A percentile compares a stretch with the other conserved stretches of the same genome.
phyloP scores from a whole-genome alignment of 2,329 filamentous ascomycete species.

The Setomelanomma holmii region DNA sequence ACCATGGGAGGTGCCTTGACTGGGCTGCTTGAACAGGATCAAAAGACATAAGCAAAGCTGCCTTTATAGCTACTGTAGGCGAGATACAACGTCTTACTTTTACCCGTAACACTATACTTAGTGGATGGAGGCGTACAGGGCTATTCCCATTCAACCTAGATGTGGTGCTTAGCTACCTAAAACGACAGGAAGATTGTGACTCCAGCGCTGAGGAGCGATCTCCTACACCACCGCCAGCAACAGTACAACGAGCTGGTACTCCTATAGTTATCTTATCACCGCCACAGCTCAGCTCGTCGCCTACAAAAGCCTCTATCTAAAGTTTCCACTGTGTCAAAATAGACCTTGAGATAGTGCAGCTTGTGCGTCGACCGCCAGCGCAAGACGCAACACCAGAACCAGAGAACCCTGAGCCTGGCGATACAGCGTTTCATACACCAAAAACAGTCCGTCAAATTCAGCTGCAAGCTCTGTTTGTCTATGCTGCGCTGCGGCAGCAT shows the following conservation, averaged over 20 bases:
- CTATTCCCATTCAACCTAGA: constrained; percentile 2
- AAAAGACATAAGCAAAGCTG: not conserved
- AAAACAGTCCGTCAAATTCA: not conserved
- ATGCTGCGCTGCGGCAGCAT: not conserved
- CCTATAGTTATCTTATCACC: not conserved
- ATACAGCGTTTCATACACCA: not conserved
- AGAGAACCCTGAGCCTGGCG: not conserved
- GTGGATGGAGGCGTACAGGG: constrained; percentile 4
- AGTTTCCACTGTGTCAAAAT: not conserved
- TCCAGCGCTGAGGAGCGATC: not conserved
- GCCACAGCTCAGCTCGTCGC: not conserved
- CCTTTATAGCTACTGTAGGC: constrained; percentile 3
- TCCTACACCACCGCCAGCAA: not conserved
- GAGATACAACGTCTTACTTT: constrained; percentile 1
- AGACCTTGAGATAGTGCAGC: not conserved
- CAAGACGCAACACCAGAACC: not conserved
- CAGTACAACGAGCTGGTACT: not conserved
- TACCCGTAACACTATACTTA: not conserved
- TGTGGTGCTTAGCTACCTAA: not conserved
- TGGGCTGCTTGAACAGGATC: constrained; percentile 8
- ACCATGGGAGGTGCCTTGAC: constrained; percentile 9
- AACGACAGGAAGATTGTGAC: not conserved
- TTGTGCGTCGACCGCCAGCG: not conserved
- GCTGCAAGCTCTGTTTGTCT: not conserved
- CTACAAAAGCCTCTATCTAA: not conserved